Evolutionary conservation across 164 flowering plant species (phyloP), one percentile per base, ranked within the genome.

Genomic region (Malania oleifera): DNA sequence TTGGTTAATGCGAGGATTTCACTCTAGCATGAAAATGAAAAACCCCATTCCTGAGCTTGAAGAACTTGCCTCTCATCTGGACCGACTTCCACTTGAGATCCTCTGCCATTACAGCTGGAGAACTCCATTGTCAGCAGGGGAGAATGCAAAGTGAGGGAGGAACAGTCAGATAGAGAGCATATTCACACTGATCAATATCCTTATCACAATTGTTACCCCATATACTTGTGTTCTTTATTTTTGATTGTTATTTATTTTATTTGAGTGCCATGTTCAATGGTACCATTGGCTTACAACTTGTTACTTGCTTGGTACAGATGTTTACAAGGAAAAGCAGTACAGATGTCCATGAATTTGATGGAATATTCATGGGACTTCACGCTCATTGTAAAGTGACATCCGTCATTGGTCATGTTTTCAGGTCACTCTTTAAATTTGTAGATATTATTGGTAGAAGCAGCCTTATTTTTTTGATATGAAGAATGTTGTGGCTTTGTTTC

Each of bases 331-430:
- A 74, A 72, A 95, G 90, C 24, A 83, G 86, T 63, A 90, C 97
- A 1, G 95, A 87, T 17, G 87, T 93, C 18, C 97, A 93, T 76
- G 98, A 93, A 67, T 89, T 93, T 75, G 86, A 83, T 63, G 96
- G 81, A 40, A 71, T 22, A 24, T 93, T 93, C 76, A 60, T 49
- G 47, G 89, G 89, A 6, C 62, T 38, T 64, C 67, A 57, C 52
- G 88, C 72, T 2, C 79, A 78, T 46, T 81, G 56, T 59, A 93
- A 75, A 83, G 96, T 93, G 58, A 93, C 98, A 12, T 85, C 98
- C 27, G 98, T 93, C 13, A 86, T 87, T 61, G 98, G 98, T 26
- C 98, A 93, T 80, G 85, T 93, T 67, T 93, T 89, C 89, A 93
- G 98, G 97, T 89, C 18, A 0, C 40, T 37, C 60, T 34, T 17